Base-by-base conservation (phyloP, 495 filamentous ascomycete species). In the Aspergillus taichungensis region DNA sequence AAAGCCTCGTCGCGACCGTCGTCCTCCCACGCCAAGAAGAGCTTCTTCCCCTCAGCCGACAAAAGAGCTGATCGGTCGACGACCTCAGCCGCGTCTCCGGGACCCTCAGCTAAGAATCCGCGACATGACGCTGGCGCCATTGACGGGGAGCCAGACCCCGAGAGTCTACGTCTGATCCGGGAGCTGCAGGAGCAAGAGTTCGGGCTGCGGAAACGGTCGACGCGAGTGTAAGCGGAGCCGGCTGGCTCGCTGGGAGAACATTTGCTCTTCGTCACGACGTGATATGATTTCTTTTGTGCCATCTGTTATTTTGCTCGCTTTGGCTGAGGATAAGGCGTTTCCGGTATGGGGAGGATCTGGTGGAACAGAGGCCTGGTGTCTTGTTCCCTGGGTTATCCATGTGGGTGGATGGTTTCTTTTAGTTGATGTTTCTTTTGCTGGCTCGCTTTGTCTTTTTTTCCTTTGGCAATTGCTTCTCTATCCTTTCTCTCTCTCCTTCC, bases 101-200 rank as follows among this genome's bases (percentile, higher is more conserved):
- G 53, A 14, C 68, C 66, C 31, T 45, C 51, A 6, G 18, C 39
- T 42, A 69, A 66, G 47, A 52, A 54, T 42, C 38, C 46, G 14
- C 65, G 63, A 30, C 56, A 57, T 24, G 54, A 62, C 8, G 14
- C 36, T 10, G 38, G 47, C 12, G 35, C 44, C 28, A 43, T 41
- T 34, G 66, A 69, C 41, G 59, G 53, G 11, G 66, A 66, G 28
- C 63, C 71, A 31, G 75, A 79, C 55, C 66, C 69, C 14, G 70
- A 74, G 52, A 79, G 74, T 51, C 45, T 79, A 45, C 72, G 67
- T 34, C 50, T 82, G 18, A 80, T 79, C 44, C 69, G 72, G 47
- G 68, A 76, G 58, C 50, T 83, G 36, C 75, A 78, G 55, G 75
- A 76, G 51, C 68, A 77, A 46, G 78, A 80, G 38, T 75, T 75